Base-by-base conservation (phyloP, 441 rosid species). In the Erodium moschatum region DNA sequence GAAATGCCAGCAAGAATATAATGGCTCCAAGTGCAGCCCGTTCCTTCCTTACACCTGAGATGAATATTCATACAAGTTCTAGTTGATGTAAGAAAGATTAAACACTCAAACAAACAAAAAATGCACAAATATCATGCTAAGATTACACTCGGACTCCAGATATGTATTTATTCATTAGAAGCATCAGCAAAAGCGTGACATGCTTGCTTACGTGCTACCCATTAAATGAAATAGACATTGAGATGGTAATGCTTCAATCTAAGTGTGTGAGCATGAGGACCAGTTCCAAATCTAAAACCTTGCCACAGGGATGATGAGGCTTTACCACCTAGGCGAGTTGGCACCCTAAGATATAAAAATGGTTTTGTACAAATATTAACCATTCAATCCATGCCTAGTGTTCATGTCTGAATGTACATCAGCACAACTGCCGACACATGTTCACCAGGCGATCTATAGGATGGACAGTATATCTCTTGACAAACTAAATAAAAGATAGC, bases 11-110 rank as follows among this genome's bases (percentile, higher is more conserved):
- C 82, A 92, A 86, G 80, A 95, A 95, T 70, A 95, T 71, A 75
- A 92, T 75, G 76, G 98, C 99, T 75, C 97, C 97, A 63, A 85
- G 82, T 64, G 89, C 96, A 76, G 97, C 97, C 31, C 98, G 88
- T 76, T 92, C 89, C 81, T 87, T 91, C 82, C 96, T 85, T 66
- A 95, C 82, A 72, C 99, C 97, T 94, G 83, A 68, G 54, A 77
- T 77, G 8, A 63, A 64, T 27, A 69, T 56, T 24, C 69, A 38
- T 38, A 2, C 42, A 38, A 38, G 42, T 38, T 38, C 42, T 15
- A 35, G 54, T n/a, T 46, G 54, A 46, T 46, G 54, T 16, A 46
- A 46, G 54, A 46, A 46, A 46, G 54, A 46, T 46, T n/a, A 46
- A 46, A 13, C 54, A 46, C 54, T 46, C 4, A 12, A 46, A 46